Base-by-base conservation (phyloP, 768 basidiomycete genomes). In the Wakefieldia striispora region DNA sequence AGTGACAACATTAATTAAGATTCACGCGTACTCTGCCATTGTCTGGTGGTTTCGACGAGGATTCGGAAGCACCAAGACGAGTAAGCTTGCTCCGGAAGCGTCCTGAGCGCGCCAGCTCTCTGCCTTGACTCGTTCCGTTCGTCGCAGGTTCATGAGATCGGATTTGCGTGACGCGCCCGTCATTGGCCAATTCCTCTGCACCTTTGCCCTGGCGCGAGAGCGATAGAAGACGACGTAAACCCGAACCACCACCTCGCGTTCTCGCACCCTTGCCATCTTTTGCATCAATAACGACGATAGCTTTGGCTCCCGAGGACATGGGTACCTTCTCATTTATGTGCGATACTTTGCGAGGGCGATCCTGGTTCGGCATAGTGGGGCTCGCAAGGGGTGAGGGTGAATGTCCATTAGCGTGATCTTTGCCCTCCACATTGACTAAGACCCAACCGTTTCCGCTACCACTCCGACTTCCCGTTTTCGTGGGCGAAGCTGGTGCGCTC, bases 401-500 rank as follows among this genome's bases (percentile, higher is more conserved):
- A 29, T 67, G 62, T 35, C 56, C 60, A 33, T 55, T 57, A 38
- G 43, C 49, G 38, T 66, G 71, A 43, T 65, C 67, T 53, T 69
- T 67, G 26, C 74, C 72, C 50, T 82, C 82, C 14, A 84, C 77
- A 44, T 82, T 84, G 33, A 85, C 79, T 21, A 85, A 68, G 2
- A 85, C 83, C 83, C 83, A 85, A 21, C 83, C 83, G 57, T 80
- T 70, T 14, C 77, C 75, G 38, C 70, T 73, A 36, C 70, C 70
- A 40, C 68, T 69, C 50, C 60, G 56, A 44, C 59, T 61, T 23
- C 61, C 67, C 36, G 70, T 58, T 57, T 71, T 65, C 41, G 60
- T 69, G 31, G 69, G 67, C 27, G 69, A 70, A 12, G 58, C 63
- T 16, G 58, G 70, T 21, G 56, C 54, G 29, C 56, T 56, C 38